Evolutionary conservation across 192 early-diverging fungal genomes (phyloP).

Genomic region (Rhizophlyctis rosea): DNA sequence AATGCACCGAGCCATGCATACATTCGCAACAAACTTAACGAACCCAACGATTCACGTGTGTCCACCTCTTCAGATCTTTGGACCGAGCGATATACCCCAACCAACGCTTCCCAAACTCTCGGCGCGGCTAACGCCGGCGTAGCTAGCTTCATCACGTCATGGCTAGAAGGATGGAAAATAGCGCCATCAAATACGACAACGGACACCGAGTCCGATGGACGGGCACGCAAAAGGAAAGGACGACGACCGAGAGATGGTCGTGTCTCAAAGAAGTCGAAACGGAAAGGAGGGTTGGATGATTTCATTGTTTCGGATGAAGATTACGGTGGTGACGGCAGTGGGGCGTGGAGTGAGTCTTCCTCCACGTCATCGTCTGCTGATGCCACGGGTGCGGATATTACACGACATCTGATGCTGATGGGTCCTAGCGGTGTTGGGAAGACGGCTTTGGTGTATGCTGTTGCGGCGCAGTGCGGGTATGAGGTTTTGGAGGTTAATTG

Average conservation of each 20-base stretch:
- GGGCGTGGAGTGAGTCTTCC: too few relatives aligned
- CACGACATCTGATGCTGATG: constrained; percentile 50
- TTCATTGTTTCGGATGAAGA: not conserved
- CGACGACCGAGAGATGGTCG: too few relatives aligned
- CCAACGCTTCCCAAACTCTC: not conserved
- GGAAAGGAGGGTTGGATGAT: not conserved
- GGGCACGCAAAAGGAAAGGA: too few relatives aligned
- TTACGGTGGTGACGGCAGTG: too few relatives aligned
- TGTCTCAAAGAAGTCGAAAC: too few relatives aligned
- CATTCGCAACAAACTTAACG: not conserved
- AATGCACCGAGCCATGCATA: not conserved
- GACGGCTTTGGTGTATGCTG: constrained; percentile 68
- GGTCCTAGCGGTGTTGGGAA: constrained; percentile 73
- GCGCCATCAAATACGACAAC: not conserved
- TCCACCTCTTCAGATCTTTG: not conserved
- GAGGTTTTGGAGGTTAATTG: constrained; percentile 76
- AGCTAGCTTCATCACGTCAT: not conserved
- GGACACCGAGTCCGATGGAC: not conserved
- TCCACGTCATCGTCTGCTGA: too few relatives aligned
- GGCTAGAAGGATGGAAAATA: not conserved
- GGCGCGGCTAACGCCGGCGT: not conserved
- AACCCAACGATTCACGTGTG: not conserved
- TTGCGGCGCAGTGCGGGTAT: constrained; percentile 69
- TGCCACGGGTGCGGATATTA: too few relatives aligned
- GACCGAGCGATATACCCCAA: not conserved